Percentiles rank a stretch among this genome's conserved stretches.
These are phyloP conservation scores for Colletotrichum sp. DNA, from an alignment of 2,329 filamentous ascomycete genomes.

Conservation along the genomic window DNA sequence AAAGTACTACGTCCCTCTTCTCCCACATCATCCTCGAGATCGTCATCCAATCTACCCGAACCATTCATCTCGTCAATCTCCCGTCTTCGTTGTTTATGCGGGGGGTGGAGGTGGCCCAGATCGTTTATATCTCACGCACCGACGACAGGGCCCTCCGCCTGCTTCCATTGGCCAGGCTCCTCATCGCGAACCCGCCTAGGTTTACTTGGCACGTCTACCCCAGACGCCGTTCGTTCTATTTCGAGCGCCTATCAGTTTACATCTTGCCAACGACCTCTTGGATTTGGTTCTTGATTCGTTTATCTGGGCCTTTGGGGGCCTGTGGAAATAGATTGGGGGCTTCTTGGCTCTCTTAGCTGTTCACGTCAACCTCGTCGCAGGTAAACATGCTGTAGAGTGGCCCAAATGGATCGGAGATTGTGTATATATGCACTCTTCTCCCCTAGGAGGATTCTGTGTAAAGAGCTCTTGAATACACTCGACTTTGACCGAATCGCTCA, in stretches of 20 bases:
- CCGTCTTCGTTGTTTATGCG: neutral
- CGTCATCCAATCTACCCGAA: neutral
- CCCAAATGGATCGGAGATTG: neutral
- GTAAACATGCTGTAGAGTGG: neutral
- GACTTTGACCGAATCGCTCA: neutral
- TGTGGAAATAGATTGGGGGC: neutral
- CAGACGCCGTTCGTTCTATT: neutral
- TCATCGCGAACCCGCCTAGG: neutral
- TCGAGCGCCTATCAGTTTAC: neutral
- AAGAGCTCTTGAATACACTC: neutral
- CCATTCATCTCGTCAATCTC: neutral
- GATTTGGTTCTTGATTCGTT: neutral
- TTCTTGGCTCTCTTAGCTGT: neutral
- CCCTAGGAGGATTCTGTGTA: neutral
- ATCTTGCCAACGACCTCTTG: neutral
- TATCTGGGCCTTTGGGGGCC: neutral
- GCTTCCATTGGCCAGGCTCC: neutral
- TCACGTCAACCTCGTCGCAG: neutral
- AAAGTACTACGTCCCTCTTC: neutral
- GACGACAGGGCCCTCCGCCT: neutral
- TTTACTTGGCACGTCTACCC: neutral
- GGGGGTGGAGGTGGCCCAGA: neutral
- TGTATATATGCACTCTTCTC: conserved; percentile 7
- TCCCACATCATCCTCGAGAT: neutral
- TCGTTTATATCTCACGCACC: neutral